These are phyloP conservation scores for Candida orba DNA, from an alignment of 805 yeast genomes.

Conservation along the genomic window DNA sequence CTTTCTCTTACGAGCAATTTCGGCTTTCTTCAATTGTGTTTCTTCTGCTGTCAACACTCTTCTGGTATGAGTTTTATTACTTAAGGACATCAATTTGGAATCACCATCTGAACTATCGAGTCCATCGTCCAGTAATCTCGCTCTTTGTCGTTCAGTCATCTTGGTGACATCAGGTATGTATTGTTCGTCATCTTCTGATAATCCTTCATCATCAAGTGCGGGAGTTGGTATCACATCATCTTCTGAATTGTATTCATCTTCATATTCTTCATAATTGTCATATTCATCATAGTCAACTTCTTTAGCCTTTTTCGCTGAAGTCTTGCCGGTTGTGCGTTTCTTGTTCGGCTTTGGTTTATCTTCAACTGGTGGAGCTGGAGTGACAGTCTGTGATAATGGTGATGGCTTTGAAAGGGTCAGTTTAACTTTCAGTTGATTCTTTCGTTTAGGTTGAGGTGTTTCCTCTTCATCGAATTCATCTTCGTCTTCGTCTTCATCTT, in stretches of 20 bases:
- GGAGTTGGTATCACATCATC: conserved; percentile 20
- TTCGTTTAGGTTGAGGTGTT: conserved; percentile 6
- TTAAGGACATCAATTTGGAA: conserved; percentile 11
- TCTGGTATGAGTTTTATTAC: conserved; percentile 30
- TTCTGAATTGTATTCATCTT: conserved; percentile 22
- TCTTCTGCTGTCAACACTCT: conserved; percentile 76
- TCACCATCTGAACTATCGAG: background rate
- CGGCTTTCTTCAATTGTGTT: conserved; percentile 72
- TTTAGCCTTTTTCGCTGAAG: conserved; percentile 1
- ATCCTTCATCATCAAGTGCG: conserved; percentile 19
- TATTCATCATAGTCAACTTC: background rate
- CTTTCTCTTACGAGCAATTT: conserved; percentile 80
- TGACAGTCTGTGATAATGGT: background rate
- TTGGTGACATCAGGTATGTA: conserved; percentile 17
- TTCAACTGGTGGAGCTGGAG: background rate
- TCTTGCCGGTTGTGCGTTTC: background rate
- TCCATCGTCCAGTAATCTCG: conserved; percentile 10
- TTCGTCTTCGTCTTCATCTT: conserved; percentile 10
- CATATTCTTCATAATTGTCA: conserved; percentile 15
- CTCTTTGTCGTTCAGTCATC: conserved; percentile 25
- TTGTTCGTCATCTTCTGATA: conserved; percentile 18
- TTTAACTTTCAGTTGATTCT: conserved; percentile 14
- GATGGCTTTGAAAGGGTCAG: conserved; percentile 6
- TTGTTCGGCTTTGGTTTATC: background rate
- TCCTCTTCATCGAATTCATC: conserved; percentile 3